Evolutionary conservation across 768 basidiomycete genomes (phyloP).

Genomic region (Tulasnella sp.): DNA sequence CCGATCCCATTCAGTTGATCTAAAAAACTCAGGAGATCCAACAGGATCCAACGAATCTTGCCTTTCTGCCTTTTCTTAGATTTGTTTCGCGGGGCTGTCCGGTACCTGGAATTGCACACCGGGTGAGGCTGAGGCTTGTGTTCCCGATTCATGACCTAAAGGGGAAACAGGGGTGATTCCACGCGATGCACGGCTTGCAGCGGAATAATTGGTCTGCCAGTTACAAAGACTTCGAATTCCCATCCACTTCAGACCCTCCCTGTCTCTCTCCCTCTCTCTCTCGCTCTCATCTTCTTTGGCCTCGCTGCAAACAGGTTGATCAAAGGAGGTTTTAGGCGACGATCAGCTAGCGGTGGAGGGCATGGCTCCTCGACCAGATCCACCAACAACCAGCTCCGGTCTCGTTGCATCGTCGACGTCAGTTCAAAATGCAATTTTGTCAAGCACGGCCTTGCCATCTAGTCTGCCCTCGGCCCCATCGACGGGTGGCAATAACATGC

Average conservation of each 20-base stretch:
- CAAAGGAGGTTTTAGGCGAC: background rate
- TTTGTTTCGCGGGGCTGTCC: background rate
- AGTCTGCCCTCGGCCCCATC: background rate
- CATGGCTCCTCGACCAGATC: background rate
- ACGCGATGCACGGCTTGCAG: background rate
- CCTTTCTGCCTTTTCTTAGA: background rate
- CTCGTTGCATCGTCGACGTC: background rate
- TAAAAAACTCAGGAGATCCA: background rate
- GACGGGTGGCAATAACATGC: background rate
- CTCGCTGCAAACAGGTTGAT: background rate
- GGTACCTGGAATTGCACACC: background rate
- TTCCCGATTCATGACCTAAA: background rate
- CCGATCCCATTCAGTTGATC: background rate
- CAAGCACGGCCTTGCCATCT: background rate
- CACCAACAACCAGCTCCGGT: background rate
- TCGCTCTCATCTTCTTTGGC: background rate
- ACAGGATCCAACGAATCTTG: background rate
- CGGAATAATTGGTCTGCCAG: background rate
- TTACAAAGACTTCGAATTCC: background rate
- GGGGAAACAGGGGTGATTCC: background rate
- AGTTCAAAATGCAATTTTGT: background rate
- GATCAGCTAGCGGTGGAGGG: background rate
- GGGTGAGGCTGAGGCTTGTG: background rate
- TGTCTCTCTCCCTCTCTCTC: background rate
- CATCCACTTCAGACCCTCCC: background rate